Conservation (phyloP, 352 stramenopile genomes). For the Pythium aphanidermatum region DNA sequence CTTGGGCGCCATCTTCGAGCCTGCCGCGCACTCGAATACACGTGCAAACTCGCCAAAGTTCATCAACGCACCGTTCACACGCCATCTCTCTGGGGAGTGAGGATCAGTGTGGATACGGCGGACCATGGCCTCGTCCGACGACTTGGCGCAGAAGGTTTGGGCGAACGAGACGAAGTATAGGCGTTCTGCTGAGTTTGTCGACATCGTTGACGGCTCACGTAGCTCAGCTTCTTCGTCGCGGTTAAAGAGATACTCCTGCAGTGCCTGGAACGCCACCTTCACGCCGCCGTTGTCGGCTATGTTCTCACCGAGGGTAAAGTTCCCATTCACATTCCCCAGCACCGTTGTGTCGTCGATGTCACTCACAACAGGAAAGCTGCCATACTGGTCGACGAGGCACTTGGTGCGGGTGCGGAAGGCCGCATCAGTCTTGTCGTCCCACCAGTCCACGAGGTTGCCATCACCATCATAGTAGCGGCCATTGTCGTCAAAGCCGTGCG, state of each 20-base stretch:
- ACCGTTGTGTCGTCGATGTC: constrained; percentile 28
- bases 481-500: constrained; percentile 93
- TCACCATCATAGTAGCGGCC: constrained; percentile 84
- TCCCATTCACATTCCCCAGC: constrained; percentile 67
- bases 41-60: constrained; percentile 67
- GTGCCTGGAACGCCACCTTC: constrained; percentile 61
- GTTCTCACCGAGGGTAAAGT: constrained; percentile 77
- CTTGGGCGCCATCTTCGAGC: constrained; percentile 59
- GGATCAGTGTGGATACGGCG: constrained; percentile 47
- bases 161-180: constrained; percentile 81
- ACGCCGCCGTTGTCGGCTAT: constrained; percentile 82
- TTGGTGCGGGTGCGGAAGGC: constrained; percentile 60
- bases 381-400: constrained; percentile 69
- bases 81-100: constrained; percentile 64
- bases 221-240: constrained; percentile 21
- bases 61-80: constrained; percentile 72
- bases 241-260: constrained; percentile 32
- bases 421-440: constrained; percentile 75
- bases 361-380: constrained; percentile 36
- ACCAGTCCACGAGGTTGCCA: constrained; percentile 93
- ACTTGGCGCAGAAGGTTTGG: constrained; percentile 63
- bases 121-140: constrained; percentile 47
- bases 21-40: constrained; percentile 47
- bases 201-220: constrained; percentile 5
- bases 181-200: constrained; percentile 28